Percentiles rank a stretch among this genome's conserved stretches.
phyloP scores from a whole-genome alignment of 305 asterid genomes.

The Fraxinus sp. region DNA sequence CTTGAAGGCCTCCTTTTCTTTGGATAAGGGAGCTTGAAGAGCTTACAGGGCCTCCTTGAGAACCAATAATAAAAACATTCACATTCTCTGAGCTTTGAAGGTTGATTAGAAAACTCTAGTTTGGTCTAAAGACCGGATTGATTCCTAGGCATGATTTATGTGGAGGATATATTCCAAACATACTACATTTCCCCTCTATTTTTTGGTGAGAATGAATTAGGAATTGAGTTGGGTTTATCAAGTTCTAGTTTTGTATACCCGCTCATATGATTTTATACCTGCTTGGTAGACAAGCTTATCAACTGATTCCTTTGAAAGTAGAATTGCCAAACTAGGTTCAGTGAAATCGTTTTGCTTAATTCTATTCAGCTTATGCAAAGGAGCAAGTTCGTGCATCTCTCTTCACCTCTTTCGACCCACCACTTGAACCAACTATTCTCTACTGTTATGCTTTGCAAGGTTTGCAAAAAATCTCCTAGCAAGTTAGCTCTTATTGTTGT shows the following conservation, averaged over 20 bases:
- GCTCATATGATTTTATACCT: background rate
- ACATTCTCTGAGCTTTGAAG: background rate
- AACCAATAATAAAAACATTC: background rate
- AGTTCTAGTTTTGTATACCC: background rate
- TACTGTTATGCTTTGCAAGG: background rate
- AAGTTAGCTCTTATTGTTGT: background rate
- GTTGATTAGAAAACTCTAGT: background rate
- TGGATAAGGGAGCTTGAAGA: background rate
- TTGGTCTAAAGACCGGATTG: background rate
- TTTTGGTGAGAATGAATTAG: background rate
- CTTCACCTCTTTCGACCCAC: background rate
- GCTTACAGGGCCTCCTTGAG: background rate
- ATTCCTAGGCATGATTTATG: background rate
- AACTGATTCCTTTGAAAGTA: background rate
- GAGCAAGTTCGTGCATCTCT: background rate
- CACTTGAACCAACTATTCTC: background rate
- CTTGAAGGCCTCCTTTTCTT: background rate
- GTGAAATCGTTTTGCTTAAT: background rate
- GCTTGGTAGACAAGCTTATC: background rate
- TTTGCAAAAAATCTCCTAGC: background rate
- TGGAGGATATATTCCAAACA: background rate
- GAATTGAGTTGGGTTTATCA: background rate
- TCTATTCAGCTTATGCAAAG: background rate
- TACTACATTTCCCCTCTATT: background rate
- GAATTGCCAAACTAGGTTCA: background rate